Conservation (phyloP, 2,329 filamentous ascomycete genomes). For the Xylaria sp. region DNA sequence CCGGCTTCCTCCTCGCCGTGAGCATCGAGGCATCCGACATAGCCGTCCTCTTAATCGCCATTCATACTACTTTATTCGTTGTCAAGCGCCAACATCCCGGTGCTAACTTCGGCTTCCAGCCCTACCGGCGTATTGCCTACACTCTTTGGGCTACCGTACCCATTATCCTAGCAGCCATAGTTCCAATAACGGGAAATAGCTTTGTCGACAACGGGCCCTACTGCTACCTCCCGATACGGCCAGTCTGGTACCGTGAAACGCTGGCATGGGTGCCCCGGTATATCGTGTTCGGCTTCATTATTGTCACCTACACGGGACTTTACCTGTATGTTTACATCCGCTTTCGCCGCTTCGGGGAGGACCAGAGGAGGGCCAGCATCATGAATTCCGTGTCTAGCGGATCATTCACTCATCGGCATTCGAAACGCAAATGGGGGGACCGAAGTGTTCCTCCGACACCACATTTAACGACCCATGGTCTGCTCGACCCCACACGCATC, state of each 20-base stretch:
- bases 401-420: slow-evolving; percentile 23
- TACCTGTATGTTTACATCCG: slow-evolving; percentile 71
- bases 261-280: slow-evolving; percentile 81
- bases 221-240: slow-evolving; percentile 75
- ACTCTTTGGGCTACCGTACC: slow-evolving; percentile 68
- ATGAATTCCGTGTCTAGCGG: slow-evolving; percentile 30
- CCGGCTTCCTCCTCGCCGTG: slow-evolving; percentile 73
- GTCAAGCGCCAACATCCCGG: slow-evolving; percentile 64
- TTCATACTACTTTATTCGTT: slow-evolving; percentile 79
- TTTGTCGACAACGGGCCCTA: slow-evolving; percentile 52
- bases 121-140: slow-evolving; percentile 71
- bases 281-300: slow-evolving; percentile 71
- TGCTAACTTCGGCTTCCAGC: slow-evolving; percentile 74
- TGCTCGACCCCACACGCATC: slow-evolving; percentile 38
- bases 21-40: slow-evolving; percentile 78
- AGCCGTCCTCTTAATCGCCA: slow-evolving; percentile 76
- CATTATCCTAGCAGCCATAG: slow-evolving; percentile 61
- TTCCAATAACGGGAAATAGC: slow-evolving; percentile 47
- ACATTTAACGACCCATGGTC: slow-evolving; percentile 42
- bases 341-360: slow-evolving; percentile 54
- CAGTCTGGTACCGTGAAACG: slow-evolving; percentile 75
- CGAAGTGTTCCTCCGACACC: slow-evolving; percentile 43
- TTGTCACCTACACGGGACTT: slow-evolving; percentile 74
- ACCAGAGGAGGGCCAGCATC: slow-evolving; percentile 46
- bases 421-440: slow-evolving; percentile 28